These are phyloP conservation scores for Arctium minus DNA, from an alignment of 129 eudicot species.

Conservation along the genomic window DNA sequence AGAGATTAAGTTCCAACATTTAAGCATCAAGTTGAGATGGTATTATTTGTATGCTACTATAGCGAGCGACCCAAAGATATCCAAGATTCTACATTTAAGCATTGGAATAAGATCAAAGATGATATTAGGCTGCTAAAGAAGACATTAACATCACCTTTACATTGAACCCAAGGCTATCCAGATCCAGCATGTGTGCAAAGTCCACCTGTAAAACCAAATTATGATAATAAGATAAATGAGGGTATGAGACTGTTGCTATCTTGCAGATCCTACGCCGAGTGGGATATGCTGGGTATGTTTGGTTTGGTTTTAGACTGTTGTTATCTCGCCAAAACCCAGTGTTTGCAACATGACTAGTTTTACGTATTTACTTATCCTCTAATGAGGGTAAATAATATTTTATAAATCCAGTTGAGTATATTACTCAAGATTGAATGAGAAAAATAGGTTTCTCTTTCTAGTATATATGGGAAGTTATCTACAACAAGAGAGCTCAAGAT, in stretches of 20 bases:
- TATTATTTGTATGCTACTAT: not conserved
- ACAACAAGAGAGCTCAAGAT: constrained; percentile 16
- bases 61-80: not conserved
- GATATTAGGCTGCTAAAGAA: not conserved
- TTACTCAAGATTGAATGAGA: not conserved
- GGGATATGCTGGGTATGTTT: not conserved
- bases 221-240: not conserved
- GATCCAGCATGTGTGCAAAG: constrained; percentile 77
- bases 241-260: not conserved
- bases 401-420: not conserved
- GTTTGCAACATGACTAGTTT: not conserved
- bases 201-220: constrained; percentile 62
- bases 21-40: not conserved
- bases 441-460: constrained; percentile 7
- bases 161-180: constrained; percentile 90
- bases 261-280: not conserved
- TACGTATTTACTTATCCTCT: not conserved
- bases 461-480: not conserved
- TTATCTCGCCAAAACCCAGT: not conserved
- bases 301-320: not conserved
- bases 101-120: not conserved
- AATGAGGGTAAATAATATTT: not conserved
- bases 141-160: constrained; percentile 58
- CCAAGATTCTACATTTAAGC: not conserved
- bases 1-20: not conserved